Evolutionary conservation across 75 land plant species (phyloP).

Genomic region (Cryptomeria japonica): DNA sequence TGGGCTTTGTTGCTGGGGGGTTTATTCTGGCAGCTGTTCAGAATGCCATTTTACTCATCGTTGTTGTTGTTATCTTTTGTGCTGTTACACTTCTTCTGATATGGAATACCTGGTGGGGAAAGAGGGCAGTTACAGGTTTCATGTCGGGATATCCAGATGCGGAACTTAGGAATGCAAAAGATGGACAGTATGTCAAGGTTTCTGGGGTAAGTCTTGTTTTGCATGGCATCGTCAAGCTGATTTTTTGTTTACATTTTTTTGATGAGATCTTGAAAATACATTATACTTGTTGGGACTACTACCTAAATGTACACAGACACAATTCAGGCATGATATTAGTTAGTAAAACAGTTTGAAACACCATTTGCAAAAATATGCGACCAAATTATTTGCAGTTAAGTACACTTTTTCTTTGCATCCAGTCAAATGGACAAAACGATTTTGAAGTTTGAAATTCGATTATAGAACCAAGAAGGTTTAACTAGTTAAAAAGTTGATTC

Average conservation of each 20-base stretch:
- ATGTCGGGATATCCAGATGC: slow-evolving; percentile 35
- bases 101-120: slow-evolving; percentile 53
- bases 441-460: neutral
- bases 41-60: slow-evolving; percentile 43
- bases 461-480: neutral
- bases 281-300: neutral
- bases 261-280: neutral
- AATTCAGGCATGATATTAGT: neutral
- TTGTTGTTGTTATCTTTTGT: slow-evolving; percentile 37
- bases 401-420: neutral
- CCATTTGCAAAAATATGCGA: neutral
- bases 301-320: neutral
- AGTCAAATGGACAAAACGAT: neutral
- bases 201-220: slow-evolving; percentile 42
- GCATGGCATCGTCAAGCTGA: neutral
- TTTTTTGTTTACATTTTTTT: neutral
- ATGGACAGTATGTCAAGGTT: slow-evolving; percentile 57
- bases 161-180: slow-evolving; percentile 41
- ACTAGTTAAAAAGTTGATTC: neutral
- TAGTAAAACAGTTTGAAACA: neutral
- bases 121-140: slow-evolving; percentile 33
- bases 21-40: slow-evolving; percentile 53
- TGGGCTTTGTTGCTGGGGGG: slow-evolving; percentile 52
- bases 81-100: slow-evolving; percentile 26
- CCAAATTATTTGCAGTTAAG: neutral